These are phyloP conservation scores for Penicillium turbatum DNA, from an alignment of 495 filamentous ascomycete genomes.

Conservation along the genomic window DNA sequence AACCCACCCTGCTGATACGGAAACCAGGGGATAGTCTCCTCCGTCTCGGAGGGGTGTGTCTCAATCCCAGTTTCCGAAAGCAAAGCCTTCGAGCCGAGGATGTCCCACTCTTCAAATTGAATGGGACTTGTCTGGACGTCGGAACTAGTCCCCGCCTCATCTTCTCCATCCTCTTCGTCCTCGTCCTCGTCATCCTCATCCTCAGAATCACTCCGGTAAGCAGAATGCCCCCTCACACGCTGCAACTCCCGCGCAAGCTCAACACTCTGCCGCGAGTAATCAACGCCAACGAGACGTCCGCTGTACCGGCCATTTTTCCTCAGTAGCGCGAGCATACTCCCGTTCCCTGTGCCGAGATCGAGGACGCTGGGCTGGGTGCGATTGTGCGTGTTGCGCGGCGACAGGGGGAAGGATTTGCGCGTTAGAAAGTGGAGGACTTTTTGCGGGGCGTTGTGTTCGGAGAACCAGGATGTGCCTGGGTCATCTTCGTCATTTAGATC, in stretches of 20 bases:
- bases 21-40: conserved; percentile 32
- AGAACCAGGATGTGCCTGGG: conserved; percentile 52
- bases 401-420: conserved; percentile 32
- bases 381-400: conserved; percentile 25
- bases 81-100: conserved; percentile 49
- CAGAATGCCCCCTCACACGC: conserved; percentile 34
- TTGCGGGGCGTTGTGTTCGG: conserved; percentile 46
- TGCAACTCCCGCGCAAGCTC: conserved; percentile 58
- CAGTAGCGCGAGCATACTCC: conserved; percentile 76
- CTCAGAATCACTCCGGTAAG: conserved; percentile 36
- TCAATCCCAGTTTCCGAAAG: conserved; percentile 27
- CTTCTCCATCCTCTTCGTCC: conserved; percentile 6
- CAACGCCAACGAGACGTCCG: conserved; percentile 74
- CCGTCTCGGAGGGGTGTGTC: background rate
- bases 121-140: conserved; percentile 27
- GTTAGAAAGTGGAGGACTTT: conserved; percentile 46
- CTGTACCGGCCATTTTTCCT: conserved; percentile 52
- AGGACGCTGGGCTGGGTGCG: conserved; percentile 50
- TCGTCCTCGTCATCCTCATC: conserved; percentile 36
- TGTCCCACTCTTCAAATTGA: conserved; percentile 72
- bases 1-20: conserved; percentile 49
- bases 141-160: conserved; percentile 4
- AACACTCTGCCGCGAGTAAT: conserved; percentile 75
- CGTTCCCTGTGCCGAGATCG: conserved; percentile 86
- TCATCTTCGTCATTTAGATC: conserved; percentile 41